A percentile compares a stretch with the other conserved stretches of the same genome.
Evolutionary conservation across 345 rosid species (phyloP).

Genomic region (Chamaenerion angustifolium): DNA sequence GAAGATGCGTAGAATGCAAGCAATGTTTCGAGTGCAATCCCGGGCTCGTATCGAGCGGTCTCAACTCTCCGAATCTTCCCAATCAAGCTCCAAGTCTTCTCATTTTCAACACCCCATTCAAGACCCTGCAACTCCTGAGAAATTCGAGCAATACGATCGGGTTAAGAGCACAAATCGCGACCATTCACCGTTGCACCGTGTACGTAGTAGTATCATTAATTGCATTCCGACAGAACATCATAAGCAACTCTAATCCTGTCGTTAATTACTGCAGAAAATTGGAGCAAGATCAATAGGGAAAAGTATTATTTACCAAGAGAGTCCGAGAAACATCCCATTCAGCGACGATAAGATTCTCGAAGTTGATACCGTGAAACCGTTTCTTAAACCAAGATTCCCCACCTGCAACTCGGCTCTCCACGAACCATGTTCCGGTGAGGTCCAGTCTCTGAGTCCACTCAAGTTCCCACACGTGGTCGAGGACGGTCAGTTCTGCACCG

Average conservation of each 20-base stretch:
- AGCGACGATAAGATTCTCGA: constrained; percentile 52
- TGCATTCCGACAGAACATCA: neutral
- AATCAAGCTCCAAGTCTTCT: constrained; percentile 59
- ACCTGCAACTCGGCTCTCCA: constrained; percentile 20
- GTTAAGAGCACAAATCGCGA: constrained; percentile 35
- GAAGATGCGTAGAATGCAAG: constrained; percentile 57
- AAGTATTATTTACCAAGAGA: constrained; percentile 16
- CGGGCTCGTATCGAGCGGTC: constrained; percentile 52
- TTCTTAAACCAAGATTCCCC: constrained; percentile 26
- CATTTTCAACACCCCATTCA: constrained; percentile 40
- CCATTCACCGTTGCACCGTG: constrained; percentile 47
- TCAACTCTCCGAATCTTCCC: constrained; percentile 42
- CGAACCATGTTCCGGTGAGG: constrained; percentile 40
- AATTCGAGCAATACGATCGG: constrained; percentile 40
- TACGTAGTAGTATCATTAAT: constrained; percentile 10
- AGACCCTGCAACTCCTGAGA: constrained; percentile 88
- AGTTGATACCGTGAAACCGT: constrained; percentile 48
- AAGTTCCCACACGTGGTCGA: constrained; percentile 29
- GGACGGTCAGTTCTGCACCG: constrained; percentile 39
- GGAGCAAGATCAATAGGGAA: constrained; percentile 40
- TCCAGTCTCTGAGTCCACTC: constrained; percentile 32
- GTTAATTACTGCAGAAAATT: constrained; percentile 36
- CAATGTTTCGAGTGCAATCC: constrained; percentile 60
- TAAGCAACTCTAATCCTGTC: neutral
- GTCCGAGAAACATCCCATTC: neutral